phyloP scores from a whole-genome alignment of 805 yeast genomes.

The Monosporozyma siamensis region DNA sequence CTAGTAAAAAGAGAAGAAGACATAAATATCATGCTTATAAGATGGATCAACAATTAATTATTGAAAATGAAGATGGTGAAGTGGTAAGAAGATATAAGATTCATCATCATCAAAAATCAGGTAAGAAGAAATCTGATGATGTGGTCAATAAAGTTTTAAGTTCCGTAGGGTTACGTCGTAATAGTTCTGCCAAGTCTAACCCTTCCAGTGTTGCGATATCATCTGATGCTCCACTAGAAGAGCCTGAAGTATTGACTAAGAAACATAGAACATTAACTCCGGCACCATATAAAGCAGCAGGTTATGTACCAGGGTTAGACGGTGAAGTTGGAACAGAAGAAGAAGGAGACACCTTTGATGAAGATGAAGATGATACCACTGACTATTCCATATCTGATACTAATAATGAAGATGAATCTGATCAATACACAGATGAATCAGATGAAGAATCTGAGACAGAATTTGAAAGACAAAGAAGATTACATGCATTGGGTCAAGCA shows the following conservation, averaged over 20 bases:
- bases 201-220: background rate
- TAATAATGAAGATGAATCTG: constrained; percentile 13
- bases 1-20: constrained; percentile 1
- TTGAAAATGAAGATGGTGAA: constrained; percentile 91
- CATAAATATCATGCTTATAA: constrained; percentile 56
- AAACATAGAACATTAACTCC: constrained; percentile 8
- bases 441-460: constrained; percentile 43
- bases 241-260: constrained; percentile 3
- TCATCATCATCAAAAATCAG: constrained; percentile 39
- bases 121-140: constrained; percentile 25
- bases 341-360: constrained; percentile 14
- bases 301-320: background rate
- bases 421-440: constrained; percentile 25
- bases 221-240: background rate
- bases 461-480: constrained; percentile 55
- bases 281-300: constrained; percentile 3
- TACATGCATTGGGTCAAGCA: constrained; percentile 44
- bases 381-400: constrained; percentile 4
- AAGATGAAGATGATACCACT: constrained; percentile 8
- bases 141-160: constrained; percentile 41
- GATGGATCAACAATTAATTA: constrained; percentile 64
- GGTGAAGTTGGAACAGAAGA: constrained; percentile 4
- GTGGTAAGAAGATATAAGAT: constrained; percentile 74
- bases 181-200: constrained; percentile 2
- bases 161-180: constrained; percentile 42